Conservation (phyloP, 371 early-diverging fungal species). For the Dinochytrium kinnereticum region DNA sequence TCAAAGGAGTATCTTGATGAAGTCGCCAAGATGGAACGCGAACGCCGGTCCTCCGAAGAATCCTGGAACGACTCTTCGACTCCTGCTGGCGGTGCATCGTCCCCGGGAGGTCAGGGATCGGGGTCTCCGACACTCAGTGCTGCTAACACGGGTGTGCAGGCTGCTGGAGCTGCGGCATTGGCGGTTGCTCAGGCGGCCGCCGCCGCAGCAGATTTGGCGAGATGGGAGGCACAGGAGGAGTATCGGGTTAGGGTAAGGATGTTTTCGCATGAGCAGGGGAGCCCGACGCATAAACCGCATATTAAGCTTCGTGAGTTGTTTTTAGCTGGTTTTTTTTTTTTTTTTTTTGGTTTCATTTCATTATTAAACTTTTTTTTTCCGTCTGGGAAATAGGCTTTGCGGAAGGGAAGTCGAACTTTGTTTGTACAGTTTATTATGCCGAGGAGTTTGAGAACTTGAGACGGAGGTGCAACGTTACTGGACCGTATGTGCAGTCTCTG, state of each 20-base stretch:
- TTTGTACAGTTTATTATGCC: constrained; percentile 89
- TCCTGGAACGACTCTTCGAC: background rate
- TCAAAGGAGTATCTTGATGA: constrained; percentile 26
- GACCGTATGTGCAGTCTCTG: constrained; percentile 81
- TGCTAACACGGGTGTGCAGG: background rate
- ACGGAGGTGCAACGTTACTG: constrained; percentile 80
- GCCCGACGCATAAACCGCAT: constrained; percentile 10
- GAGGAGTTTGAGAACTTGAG: constrained; percentile 92
- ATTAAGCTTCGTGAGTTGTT: constrained; percentile 3
- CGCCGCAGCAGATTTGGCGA: constrained; percentile 10
- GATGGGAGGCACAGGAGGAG: constrained; percentile 13
- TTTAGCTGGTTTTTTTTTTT: background rate
- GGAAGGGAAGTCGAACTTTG: constrained; percentile 67
- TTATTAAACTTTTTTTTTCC: background rate
- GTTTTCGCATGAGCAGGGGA: constrained; percentile 15
- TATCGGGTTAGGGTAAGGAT: constrained; percentile 1
- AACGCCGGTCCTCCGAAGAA: background rate
- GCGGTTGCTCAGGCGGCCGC: background rate
- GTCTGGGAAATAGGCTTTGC: constrained; percentile 58
- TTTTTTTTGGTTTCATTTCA: background rate
- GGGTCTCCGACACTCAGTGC: constrained; percentile 5
- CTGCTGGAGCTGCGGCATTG: background rate
- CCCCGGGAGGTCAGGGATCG: background rate
- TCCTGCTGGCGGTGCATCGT: background rate
- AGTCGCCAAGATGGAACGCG: background rate